Conservation (phyloP, 1,139 yeast genomes). For the Suhomyces chickasaworum region DNA sequence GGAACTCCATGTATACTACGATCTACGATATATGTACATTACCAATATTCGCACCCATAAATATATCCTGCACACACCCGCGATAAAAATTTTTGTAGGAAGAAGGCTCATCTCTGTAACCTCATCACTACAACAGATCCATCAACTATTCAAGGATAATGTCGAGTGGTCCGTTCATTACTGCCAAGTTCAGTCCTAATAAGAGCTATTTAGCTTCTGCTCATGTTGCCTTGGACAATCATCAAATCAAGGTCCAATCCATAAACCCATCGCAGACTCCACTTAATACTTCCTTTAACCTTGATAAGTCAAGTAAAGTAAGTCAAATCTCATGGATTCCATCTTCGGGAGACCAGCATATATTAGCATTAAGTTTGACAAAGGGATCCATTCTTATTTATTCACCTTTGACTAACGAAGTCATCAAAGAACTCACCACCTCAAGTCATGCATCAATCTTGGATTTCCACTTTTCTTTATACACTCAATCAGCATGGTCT, state of each 20-base stretch:
- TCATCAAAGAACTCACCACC: slow-evolving; percentile 52
- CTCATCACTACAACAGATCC: slow-evolving; percentile 2
- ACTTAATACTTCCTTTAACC: slow-evolving; percentile 44
- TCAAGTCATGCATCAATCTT: slow-evolving; percentile 55
- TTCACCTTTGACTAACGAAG: slow-evolving; percentile 64
- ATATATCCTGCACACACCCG: slow-evolving; percentile 8
- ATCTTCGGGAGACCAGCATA: slow-evolving; percentile 35
- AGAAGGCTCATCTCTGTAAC: slow-evolving; percentile 10
- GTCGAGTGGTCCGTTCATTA: slow-evolving; percentile 27
- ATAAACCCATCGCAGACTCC: slow-evolving; percentile 40
- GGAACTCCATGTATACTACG: neutral
- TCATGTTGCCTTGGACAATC: slow-evolving; percentile 70
- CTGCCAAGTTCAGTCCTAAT: slow-evolving; percentile 54
- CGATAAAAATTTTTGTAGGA: slow-evolving; percentile 11
- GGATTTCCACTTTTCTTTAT: slow-evolving; percentile 49
- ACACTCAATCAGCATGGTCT: slow-evolving; percentile 57
- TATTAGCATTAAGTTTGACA: slow-evolving; percentile 65
- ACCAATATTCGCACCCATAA: neutral
- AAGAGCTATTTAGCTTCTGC: slow-evolving; percentile 68
- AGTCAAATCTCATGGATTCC: slow-evolving; percentile 61
- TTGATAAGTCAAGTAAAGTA: slow-evolving; percentile 58
- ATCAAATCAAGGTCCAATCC: slow-evolving; percentile 68
- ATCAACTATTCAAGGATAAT: slow-evolving; percentile 4
- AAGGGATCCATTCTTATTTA: slow-evolving; percentile 67
- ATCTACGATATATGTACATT: slow-evolving; percentile 4